Evolutionary conservation across 2,329 filamentous ascomycete species (phyloP).

Genomic region (Colletotrichum musae): DNA sequence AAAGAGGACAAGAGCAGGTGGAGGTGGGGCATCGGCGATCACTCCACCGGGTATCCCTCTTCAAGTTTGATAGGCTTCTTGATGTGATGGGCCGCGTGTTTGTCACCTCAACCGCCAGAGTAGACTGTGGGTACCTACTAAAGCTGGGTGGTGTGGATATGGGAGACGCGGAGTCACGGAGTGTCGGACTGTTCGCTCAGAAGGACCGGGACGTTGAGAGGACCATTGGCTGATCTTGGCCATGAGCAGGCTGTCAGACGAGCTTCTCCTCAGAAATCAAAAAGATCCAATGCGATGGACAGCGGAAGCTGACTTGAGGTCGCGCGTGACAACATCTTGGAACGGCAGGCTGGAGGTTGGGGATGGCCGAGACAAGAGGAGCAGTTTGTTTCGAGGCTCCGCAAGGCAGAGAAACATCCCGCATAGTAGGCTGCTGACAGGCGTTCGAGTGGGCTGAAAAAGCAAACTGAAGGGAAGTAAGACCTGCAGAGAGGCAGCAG

Average conservation of each 20-base stretch:
- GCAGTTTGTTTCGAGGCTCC: not conserved
- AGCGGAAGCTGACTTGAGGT: not conserved
- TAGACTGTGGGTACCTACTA: not conserved
- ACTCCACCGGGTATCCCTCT: not conserved
- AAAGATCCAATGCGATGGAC: not conserved
- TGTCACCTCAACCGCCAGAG: not conserved
- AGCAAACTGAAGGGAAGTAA: not conserved
- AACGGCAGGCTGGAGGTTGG: not conserved
- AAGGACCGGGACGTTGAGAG: not conserved
- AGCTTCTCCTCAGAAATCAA: not conserved
- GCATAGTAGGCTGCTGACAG: not conserved
- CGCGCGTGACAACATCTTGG: conserved; percentile 1
- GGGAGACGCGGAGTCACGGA: not conserved
- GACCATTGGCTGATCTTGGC: not conserved
- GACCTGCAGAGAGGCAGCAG: not conserved
- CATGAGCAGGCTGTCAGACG: not conserved
- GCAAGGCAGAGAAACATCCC: not conserved
- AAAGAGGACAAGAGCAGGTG: not conserved
- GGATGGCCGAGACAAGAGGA: conserved; percentile 6
- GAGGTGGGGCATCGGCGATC: not conserved
- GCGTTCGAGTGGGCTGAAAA: not conserved
- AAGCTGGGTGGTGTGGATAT: not conserved
- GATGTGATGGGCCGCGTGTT: not conserved
- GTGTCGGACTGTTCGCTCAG: not conserved
- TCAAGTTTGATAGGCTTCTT: not conserved